These are phyloP conservation scores for Pseudogymnoascus sp. DNA, from an alignment of 2,329 filamentous ascomycete species.

Conservation along the genomic window DNA sequence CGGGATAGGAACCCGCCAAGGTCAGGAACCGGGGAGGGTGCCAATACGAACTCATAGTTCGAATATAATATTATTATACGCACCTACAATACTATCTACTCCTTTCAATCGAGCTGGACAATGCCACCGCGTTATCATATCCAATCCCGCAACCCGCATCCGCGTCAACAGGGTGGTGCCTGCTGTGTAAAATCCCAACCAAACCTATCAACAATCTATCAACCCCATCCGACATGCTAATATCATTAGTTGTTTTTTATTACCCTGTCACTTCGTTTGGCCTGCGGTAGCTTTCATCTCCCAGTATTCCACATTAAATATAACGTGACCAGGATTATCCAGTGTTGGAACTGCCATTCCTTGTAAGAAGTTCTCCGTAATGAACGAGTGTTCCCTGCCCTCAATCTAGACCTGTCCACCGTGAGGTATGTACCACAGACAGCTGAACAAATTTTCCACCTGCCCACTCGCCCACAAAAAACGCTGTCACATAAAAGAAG, in stretches of 20 bases:
- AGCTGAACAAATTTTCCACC: background rate
- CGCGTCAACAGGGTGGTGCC: background rate
- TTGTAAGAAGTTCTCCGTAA: background rate
- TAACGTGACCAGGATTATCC: no score
- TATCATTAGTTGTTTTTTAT: conserved; percentile 7
- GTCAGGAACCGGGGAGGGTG: no score
- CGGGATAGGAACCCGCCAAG: no score
- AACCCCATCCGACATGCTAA: background rate
- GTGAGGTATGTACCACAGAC: no score
- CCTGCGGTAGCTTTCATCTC: no score
- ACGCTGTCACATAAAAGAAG: background rate
- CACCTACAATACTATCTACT: no score
- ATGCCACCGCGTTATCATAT: background rate
- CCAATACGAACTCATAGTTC: no score
- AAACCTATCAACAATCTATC: background rate
- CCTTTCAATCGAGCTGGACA: no score
- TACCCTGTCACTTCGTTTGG: conserved; percentile 25
- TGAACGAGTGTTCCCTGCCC: background rate
- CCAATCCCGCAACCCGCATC: background rate
- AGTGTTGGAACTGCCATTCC: no score
- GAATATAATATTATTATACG: no score
- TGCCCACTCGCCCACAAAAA: background rate
- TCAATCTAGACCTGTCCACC: background rate
- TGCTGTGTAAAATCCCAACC: background rate
- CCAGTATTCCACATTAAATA: no score